A percentile compares a stretch with the other conserved stretches of the same genome.
Conservation (phyloP, 257 asterid genomes). For the Ocimum tenuiflorum region DNA sequence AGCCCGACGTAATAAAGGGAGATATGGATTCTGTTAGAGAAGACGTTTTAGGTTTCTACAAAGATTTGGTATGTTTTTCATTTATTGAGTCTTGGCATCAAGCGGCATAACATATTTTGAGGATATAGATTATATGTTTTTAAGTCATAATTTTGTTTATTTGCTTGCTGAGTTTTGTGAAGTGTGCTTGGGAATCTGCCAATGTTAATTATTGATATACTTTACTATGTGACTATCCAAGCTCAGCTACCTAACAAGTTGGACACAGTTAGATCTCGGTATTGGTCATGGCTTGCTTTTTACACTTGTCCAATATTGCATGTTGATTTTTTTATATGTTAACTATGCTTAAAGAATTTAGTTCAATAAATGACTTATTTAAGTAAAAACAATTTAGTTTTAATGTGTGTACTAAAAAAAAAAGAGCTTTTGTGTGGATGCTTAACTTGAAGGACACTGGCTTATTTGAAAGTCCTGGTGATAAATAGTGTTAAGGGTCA, state of each 20-base stretch:
- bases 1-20: conserved; percentile 80
- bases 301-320: background rate
- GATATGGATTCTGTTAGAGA: conserved; percentile 86
- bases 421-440: background rate
- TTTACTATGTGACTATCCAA: background rate
- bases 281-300: background rate
- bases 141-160: conserved; percentile 10
- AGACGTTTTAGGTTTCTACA: conserved; percentile 66
- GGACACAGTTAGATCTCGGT: background rate
- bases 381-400: no score
- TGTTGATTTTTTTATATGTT: background rate
- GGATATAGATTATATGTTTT: background rate
- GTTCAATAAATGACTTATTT: background rate
- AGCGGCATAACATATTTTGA: background rate
- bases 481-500: background rate
- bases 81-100: background rate
- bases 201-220: background rate
- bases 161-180: conserved; percentile 4
- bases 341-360: background rate
- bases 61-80: conserved; percentile 36
- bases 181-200: background rate
- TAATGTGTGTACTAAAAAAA: no score
- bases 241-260: background rate
- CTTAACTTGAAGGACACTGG: no score
- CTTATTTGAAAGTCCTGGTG: background rate